Conservation (phyloP, 345 rosid genomes). For the Crucihimalaya himalaica region DNA sequence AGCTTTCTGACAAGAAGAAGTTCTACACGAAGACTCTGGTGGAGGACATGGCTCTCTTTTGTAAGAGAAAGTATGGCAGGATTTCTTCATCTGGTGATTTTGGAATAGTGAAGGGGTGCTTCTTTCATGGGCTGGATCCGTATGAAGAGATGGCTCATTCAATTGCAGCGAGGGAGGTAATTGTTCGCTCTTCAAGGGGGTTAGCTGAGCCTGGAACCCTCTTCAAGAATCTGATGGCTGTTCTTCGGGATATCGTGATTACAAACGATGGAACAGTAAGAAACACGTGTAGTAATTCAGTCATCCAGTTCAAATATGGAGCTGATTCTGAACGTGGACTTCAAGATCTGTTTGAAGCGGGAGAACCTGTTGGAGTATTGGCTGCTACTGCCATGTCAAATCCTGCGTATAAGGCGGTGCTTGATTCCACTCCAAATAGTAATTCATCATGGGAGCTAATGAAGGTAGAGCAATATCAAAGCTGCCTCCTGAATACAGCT, state of each 20-base stretch:
- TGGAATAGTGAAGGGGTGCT: slow-evolving; percentile 74
- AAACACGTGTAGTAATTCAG: slow-evolving; percentile 77
- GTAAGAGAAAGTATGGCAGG: slow-evolving; percentile 60
- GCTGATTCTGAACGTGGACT: slow-evolving; percentile 48
- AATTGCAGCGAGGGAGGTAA: slow-evolving; percentile 75
- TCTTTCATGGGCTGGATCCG: slow-evolving; percentile 85
- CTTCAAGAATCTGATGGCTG: slow-evolving; percentile 94
- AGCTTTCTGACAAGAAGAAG: slow-evolving; percentile 81
- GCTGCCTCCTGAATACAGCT: slow-evolving; percentile 11
- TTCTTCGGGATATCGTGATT: slow-evolving; percentile 83
- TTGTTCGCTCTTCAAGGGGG: slow-evolving; percentile 87
- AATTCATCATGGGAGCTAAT: slow-evolving; percentile 93
- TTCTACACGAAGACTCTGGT: slow-evolving; percentile 73
- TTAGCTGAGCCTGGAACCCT: slow-evolving; percentile 95
- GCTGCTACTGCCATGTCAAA: slow-evolving; percentile 98
- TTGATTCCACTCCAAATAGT: slow-evolving; percentile 89
- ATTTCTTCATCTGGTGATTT: slow-evolving; percentile 66
- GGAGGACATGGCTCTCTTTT: slow-evolving; percentile 72
- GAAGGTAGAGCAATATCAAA: slow-evolving; percentile 60
- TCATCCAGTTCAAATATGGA: slow-evolving; percentile 84
- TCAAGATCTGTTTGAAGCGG: slow-evolving; percentile 66
- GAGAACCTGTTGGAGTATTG: slow-evolving; percentile 96
- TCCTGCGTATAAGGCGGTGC: slow-evolving; percentile 98
- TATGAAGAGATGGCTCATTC: slow-evolving; percentile 93
- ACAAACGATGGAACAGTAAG: slow-evolving; percentile 95